phyloP scores from a whole-genome alignment of 2,329 filamentous ascomycete genomes.

The Aspergillus sp. region DNA sequence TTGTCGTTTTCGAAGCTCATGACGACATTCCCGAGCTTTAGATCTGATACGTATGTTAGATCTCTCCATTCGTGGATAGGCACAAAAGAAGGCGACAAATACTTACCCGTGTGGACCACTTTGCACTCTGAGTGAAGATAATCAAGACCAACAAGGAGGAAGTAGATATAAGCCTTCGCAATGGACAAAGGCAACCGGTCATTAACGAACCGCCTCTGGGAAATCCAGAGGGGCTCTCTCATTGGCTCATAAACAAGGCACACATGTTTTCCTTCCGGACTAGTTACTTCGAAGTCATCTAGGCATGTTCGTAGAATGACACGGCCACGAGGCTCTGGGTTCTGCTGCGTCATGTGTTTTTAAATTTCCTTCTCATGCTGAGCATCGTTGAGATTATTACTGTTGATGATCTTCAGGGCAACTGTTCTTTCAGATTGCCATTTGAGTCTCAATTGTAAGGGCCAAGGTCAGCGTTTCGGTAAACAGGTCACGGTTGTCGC shows the following conservation, averaged over 20 bases:
- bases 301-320: constrained; percentile 26
- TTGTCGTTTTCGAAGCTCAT: constrained; percentile 33
- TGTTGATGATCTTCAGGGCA: constrained; percentile 36
- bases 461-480: background rate
- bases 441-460: constrained; percentile 11
- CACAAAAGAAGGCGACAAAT: background rate
- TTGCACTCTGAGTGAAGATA: constrained; percentile 47
- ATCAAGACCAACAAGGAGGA: constrained; percentile 45
- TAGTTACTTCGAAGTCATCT: constrained; percentile 28
- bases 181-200: constrained; percentile 32
- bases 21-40: constrained; percentile 49
- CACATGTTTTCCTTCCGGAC: constrained; percentile 34
- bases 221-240: constrained; percentile 41
- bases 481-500: background rate
- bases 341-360: constrained; percentile 31
- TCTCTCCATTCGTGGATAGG: background rate
- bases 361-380: constrained; percentile 33
- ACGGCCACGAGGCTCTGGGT: constrained; percentile 31
- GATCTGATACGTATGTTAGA: constrained; percentile 31
- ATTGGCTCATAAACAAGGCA: constrained; percentile 43
- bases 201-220: constrained; percentile 32
- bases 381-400: constrained; percentile 21
- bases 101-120: constrained; percentile 18
- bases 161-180: constrained; percentile 37
- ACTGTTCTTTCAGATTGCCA: constrained; percentile 24